phyloP scores from a whole-genome alignment of 768 basidiomycete species.

The Leucocoprinus birnbaumii region DNA sequence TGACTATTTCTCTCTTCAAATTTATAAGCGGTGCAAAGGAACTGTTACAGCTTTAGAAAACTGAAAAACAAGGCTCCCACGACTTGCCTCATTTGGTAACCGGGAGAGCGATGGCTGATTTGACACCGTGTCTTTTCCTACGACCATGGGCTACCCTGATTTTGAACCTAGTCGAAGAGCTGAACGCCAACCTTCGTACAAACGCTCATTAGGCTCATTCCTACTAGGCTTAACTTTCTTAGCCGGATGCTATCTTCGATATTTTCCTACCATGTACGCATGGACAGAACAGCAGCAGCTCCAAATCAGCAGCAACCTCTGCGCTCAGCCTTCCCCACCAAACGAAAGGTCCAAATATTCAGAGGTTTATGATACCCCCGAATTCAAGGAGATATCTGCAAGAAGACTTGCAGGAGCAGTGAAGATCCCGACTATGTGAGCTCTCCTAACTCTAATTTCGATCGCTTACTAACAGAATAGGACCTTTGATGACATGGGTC shows the following conservation, averaged over 20 bases:
- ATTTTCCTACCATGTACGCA: background rate
- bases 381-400: constrained; percentile 19
- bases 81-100: no score
- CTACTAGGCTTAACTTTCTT: background rate
- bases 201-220: background rate
- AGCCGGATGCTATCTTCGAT: background rate
- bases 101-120: no score
- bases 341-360: constrained; percentile 20
- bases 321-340: constrained; percentile 21
- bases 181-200: no score
- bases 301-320: constrained; percentile 1
- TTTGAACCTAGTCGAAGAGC: no score
- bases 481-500: constrained; percentile 30
- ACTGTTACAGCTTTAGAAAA: no score
- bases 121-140: no score
- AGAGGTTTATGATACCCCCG: constrained; percentile 17
- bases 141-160: no score
- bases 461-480: constrained; percentile 8
- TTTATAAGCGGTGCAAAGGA: no score
- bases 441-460: background rate
- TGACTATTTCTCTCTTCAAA: no score
- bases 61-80: no score
- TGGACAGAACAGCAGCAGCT: background rate
- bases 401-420: constrained; percentile 23
- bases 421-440: constrained; percentile 25